Evolutionary conservation across 73 alveolate species (phyloP), one percentile per base, ranked within the genome.

Genomic region (Paramecium pentaurelia): DNA sequence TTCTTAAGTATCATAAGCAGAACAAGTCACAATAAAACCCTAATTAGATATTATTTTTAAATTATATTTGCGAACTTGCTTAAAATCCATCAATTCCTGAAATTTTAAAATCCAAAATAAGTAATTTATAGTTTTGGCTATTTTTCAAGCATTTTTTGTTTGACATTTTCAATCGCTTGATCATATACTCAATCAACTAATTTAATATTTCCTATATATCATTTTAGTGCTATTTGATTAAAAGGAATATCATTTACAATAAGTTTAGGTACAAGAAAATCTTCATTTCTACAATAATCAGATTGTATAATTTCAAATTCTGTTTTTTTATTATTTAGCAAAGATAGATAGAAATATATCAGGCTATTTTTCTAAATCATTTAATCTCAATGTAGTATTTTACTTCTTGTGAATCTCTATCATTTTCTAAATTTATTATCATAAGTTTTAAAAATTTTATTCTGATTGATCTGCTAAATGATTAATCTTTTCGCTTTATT

Each of bases 21-120:
- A 80, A 80, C 91, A 80, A 22, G n/a, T 42, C 16, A 60, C 77
- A 16, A 60, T 60, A 9, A 60, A 10, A 1, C 14, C 5, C 20
- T 60, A 16, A 16, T 60, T 60, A 16, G 77, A 30, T 36, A 73
- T 0, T 1, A 14, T 14, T 5, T 40, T 0, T 6, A 2, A 32
- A 30, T 28, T 64, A 14, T 54, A 54, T 36, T 22, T 54, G 8
- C 8, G n/a, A 10, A 40, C 88, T 54, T n/a, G 93, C 27, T 36
- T 87, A 18, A 68, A 60, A 87, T 1, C 93, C 93, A 87, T 87
- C 71, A 38, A 87, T 87, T 14, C 70, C 86, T 60, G 93, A 89
- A 88, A 87, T 87, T 64, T 87, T 89, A 14, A 87, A 27, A 64
- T 87, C 93, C 73, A 87, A 27, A 27, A 87, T 68, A n/a, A 87